phyloP scores from a whole-genome alignment of 352 stramenopile genomes.

The Pythium oligandrum region DNA sequence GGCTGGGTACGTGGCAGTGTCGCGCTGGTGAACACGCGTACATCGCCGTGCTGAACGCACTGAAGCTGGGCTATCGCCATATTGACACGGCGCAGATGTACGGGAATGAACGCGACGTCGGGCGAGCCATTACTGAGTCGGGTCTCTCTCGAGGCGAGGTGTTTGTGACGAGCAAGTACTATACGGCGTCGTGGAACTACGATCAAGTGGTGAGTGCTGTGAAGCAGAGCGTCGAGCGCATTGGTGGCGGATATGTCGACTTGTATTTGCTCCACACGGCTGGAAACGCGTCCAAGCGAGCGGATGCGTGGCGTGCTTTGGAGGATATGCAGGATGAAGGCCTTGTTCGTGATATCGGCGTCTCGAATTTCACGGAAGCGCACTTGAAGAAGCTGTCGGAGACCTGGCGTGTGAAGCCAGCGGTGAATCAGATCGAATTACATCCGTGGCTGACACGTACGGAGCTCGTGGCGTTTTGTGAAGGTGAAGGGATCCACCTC shows the following conservation, averaged over 20 bases:
- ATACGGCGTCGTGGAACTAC: slow-evolving; percentile 58
- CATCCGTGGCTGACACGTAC: slow-evolving; percentile 57
- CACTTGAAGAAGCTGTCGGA: slow-evolving; percentile 81
- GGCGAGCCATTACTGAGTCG: slow-evolving; percentile 59
- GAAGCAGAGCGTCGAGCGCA: slow-evolving; percentile 34
- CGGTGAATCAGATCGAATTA: slow-evolving; percentile 82
- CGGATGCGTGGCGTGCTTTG: slow-evolving; percentile 48
- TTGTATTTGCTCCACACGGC: slow-evolving; percentile 74
- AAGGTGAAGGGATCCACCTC: slow-evolving; percentile 35
- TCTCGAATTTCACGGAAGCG: slow-evolving; percentile 86
- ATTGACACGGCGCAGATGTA: slow-evolving; percentile 88
- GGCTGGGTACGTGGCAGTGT: too few species aligned
- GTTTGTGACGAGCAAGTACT: slow-evolving; percentile 87
- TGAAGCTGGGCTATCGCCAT: slow-evolving; percentile 80
- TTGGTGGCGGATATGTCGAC: slow-evolving; percentile 74
- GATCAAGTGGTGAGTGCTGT: slow-evolving; percentile 54
- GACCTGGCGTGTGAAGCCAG: slow-evolving; percentile 42
- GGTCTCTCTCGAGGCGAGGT: slow-evolving; percentile 65
- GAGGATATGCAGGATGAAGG: slow-evolving; percentile 45
- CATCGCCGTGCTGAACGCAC: slow-evolving; percentile 24
- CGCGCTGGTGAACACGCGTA: too few species aligned
- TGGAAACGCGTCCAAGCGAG: slow-evolving; percentile 30
- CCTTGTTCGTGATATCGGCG: slow-evolving; percentile 74
- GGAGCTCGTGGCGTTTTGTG: slow-evolving; percentile 62
- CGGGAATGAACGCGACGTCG: slow-evolving; percentile 82